A percentile compares a stretch with the other conserved stretches of the same genome.
phyloP scores from a whole-genome alignment of 2,329 filamentous ascomycete species.

The Pseudogymnoascus sp. region DNA sequence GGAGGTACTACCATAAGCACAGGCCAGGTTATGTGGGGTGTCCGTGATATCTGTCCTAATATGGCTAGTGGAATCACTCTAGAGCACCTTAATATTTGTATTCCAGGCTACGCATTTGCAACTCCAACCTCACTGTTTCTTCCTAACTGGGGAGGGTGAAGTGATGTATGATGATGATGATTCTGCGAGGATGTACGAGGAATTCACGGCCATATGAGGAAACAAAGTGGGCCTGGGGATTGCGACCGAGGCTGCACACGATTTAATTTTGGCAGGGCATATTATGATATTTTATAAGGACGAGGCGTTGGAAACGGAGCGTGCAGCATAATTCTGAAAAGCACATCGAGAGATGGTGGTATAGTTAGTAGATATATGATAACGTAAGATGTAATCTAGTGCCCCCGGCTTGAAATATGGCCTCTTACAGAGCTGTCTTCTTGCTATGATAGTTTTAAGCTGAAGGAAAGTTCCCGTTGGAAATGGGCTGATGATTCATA shows the following conservation, averaged over 20 bases:
- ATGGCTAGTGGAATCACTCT: conserved; percentile 17
- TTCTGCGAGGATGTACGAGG: conserved; percentile 28
- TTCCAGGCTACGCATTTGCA: conserved; percentile 30
- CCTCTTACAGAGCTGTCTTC: background rate
- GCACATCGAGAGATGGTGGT: background rate
- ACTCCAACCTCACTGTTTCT: conserved; percentile 34
- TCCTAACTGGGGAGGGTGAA: conserved; percentile 33
- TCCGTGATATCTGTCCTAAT: conserved; percentile 25
- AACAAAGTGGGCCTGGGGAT: conserved; percentile 35
- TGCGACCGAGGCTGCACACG: conserved; percentile 36
- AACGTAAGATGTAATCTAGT: background rate
- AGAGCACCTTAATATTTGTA: conserved; percentile 32
- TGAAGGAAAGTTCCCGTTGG: background rate
- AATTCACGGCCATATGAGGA: conserved; percentile 30
- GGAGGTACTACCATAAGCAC: background rate
- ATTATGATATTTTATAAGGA: conserved; percentile 35
- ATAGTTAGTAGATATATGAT: background rate
- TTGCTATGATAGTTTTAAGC: background rate
- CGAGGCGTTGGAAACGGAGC: conserved; percentile 13
- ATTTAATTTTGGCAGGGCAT: conserved; percentile 35
- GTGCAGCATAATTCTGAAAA: background rate
- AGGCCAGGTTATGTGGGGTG: conserved; percentile 32
- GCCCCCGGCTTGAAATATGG: background rate
- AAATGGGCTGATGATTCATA: background rate
- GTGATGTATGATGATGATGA: conserved; percentile 33